These are phyloP conservation scores for Trametes versicolor DNA, from an alignment of 1,284 basidiomycete species.

Conservation along the genomic window DNA sequence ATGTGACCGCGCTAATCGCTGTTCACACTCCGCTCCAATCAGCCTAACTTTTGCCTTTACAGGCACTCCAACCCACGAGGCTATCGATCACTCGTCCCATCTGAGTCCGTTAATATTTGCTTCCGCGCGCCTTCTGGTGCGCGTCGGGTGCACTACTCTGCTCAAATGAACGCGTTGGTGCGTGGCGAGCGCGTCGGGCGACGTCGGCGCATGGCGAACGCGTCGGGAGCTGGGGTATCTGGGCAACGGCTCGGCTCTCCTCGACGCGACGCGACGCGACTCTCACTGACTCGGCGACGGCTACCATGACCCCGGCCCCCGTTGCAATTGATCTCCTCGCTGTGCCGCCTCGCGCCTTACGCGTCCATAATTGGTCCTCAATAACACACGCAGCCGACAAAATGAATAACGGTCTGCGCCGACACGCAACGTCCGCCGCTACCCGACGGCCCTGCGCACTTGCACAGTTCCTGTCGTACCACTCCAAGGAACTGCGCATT, in stretches of 20 bases:
- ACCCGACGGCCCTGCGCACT: background rate
- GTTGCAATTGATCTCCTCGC: constrained; percentile 7
- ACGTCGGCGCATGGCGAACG: no score
- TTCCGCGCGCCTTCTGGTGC: background rate
- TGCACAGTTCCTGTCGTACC: constrained; percentile 9
- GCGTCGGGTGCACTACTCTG: background rate
- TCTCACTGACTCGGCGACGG: constrained; percentile 2
- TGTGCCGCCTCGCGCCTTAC: background rate
- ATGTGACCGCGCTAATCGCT: constrained; percentile 31
- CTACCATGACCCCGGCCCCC: background rate
- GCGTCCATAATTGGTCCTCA: background rate
- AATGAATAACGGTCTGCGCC: background rate
- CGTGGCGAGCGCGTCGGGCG: no score
- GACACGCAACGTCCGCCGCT: background rate
- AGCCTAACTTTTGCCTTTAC: constrained; percentile 1
- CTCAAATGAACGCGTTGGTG: background rate
- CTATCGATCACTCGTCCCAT: background rate
- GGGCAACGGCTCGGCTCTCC: background rate
- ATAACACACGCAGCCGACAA: background rate
- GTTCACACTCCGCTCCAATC: background rate
- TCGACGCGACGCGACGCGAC: constrained; percentile 13
- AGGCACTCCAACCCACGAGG: constrained; percentile 7
- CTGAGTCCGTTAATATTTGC: background rate
- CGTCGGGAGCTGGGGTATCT: background rate
- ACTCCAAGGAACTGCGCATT: constrained; percentile 10